Evolutionary conservation across 2,329 filamentous ascomycete genomes (phyloP).

Genomic region (Fusarium paranaense): DNA sequence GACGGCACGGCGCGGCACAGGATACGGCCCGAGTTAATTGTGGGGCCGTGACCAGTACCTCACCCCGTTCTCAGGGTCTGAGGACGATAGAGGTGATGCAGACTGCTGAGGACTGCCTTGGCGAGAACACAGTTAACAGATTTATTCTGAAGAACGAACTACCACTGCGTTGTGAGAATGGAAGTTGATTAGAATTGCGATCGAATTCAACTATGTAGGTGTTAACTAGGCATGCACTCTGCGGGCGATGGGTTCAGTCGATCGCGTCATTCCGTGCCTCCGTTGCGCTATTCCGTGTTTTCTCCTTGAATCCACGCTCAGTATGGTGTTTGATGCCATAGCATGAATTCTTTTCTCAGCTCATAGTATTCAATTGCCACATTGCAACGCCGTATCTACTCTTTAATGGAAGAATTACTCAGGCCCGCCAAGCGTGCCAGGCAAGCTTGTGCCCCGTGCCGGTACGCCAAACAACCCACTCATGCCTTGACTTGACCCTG

Average conservation of each 20-base stretch:
- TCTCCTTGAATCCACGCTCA: neutral
- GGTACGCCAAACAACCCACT: neutral
- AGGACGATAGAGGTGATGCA: neutral
- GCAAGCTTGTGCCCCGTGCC: neutral
- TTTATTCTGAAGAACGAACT: neutral
- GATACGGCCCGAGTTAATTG: neutral
- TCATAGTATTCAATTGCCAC: neutral
- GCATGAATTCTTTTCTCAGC: neutral
- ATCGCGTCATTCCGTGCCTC: neutral
- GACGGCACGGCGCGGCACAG: neutral
- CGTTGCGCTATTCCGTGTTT: neutral
- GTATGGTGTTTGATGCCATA: neutral
- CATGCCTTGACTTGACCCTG: constrained; percentile 43
- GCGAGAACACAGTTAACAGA: neutral
- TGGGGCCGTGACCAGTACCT: neutral
- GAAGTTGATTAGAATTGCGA: neutral
- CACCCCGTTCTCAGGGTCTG: neutral
- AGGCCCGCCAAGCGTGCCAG: neutral
- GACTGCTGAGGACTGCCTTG: neutral
- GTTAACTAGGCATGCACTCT: neutral
- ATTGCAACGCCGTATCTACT: neutral
- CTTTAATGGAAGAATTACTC: neutral
- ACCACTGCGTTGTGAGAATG: neutral
- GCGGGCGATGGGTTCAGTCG: neutral
- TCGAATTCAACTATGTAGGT: neutral